phyloP scores from a whole-genome alignment of 345 rosid genomes.

The Brassica juncea region DNA sequence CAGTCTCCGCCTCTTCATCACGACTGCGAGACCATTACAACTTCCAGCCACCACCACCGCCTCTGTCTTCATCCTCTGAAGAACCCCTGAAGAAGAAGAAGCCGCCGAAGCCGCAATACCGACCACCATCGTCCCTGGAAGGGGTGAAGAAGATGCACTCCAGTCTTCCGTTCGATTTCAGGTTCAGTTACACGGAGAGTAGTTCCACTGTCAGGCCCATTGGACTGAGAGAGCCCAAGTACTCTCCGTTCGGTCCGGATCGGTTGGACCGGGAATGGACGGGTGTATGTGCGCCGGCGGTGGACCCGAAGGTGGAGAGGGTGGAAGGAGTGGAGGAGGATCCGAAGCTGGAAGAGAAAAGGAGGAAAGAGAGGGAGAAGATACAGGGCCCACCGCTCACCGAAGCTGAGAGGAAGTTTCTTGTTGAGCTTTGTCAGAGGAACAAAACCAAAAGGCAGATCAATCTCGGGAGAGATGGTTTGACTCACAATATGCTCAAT shows the following conservation, averaged over 20 bases:
- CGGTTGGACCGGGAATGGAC: constrained; percentile 81
- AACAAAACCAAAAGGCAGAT: constrained; percentile 69
- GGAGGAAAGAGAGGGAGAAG: constrained; percentile 55
- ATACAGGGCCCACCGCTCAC: constrained; percentile 69
- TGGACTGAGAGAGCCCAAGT: constrained; percentile 92
- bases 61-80: constrained; percentile 49
- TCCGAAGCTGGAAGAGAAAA: constrained; percentile 74
- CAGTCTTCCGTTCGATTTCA: constrained; percentile 79
- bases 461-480: constrained; percentile 91
- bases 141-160: constrained; percentile 52
- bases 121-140: constrained; percentile 87
- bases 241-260: constrained; percentile 90
- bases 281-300: constrained; percentile 86
- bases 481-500: constrained; percentile 94
- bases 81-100: constrained; percentile 30
- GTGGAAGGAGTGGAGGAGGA: constrained; percentile 68
- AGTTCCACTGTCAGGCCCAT: constrained; percentile 66
- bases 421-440: constrained; percentile 70
- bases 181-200: constrained; percentile 90
- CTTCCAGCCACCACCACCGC: constrained; percentile 69
- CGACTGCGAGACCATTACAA: constrained; percentile 72
- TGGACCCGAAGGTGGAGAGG: constrained; percentile 58
- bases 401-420: constrained; percentile 74
- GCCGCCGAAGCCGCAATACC: constrained; percentile 66
- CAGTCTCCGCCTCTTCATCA: constrained; percentile 48